Evolutionary conservation across 164 flowering plant species (phyloP), one percentile per base, ranked within the genome.

Genomic region (Dillenia suffruticosa): DNA sequence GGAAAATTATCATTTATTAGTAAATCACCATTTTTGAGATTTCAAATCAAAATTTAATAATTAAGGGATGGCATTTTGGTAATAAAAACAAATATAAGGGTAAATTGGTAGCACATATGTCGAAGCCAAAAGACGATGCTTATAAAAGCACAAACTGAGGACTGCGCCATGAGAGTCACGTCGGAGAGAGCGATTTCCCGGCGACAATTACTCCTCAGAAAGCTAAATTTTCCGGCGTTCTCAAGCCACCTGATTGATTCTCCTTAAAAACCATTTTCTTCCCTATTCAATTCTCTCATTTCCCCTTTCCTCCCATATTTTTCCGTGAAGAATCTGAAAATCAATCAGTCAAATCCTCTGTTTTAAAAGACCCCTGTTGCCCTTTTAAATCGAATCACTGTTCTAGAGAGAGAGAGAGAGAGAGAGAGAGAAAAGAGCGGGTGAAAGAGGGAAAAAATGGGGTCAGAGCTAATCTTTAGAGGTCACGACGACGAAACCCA

Each of bases 401-500:
- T 12, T 51, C 17, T 9, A 11, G 54, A n/a, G 9, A 14, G 7
- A 15, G 54, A 51, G 10, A n/a, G n/a, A n/a, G n/a, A n/a, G n/a
- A n/a, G 17, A 52, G 15, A 16, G 9, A 9, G 16, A 22, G 9
- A 2, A 16, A 10, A 32, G 44, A 45, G 12, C 14, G 9, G 14
- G 22, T 10, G 48, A 45, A 14, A 54, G 14, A 45, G 49, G 22
- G 12, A 12, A 45, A 17, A 63, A 26, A 63, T 63, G 65, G 63
- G 70, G 17, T 81, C 87, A 58, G 89, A 82, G 76, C 72, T 82
- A 61, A 80, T 57, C 13, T 84, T 59, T 77, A 67, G 92, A 70
- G 86, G 96, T 15, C 90, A 85, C 63, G 86, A 92, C 17, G 89
- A 85, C 63, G 91, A 88, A 32, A 46, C 68, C 15, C 79, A 70